Evolutionary conservation across 257 asterid species (phyloP), one percentile per base, ranked within the genome.

Genomic region (Przewalskia tangutica): DNA sequence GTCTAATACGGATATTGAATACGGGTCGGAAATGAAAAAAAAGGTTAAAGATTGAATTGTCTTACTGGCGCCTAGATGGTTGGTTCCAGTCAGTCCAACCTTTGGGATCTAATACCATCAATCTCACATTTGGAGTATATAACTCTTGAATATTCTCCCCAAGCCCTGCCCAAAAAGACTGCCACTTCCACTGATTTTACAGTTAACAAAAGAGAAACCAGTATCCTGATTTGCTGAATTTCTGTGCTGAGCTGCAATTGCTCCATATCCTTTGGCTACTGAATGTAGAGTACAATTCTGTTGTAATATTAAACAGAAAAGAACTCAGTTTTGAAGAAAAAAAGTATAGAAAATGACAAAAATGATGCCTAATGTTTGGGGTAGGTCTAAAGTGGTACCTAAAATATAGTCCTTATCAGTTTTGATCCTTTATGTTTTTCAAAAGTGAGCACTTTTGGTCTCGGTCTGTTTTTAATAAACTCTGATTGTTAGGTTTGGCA

Each of bases 211-310:
- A 9, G 98, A 90, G 84, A 91, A 94, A 11, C 99, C 99, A 0
- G 97, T 92, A 44, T 93, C 97, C 10, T 91, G 91, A 5, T 23
- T 4, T 32, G 34, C 83, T 0, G 85, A 81, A 82, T 90, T 84
- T 73, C 98, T 89, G 27, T 90, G 91, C 2, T 91, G 94, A 7
- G 98, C 97, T 58, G 99, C 97, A 56, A 95, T 81, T 13, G 98
- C 94, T 77, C 89, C 89, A 6, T 20, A 86, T 10, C 80, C 94
- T 8, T 50, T 75, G 62, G 80, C 80, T 63, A 90, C 83, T 5
- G 92, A 91, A 6, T 91, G 86, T 0, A 95, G 86, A 6, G 55
- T 82, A 79, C 99, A 92, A 4, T 83, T 91, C 98, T 93, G 90
- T 71, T 48, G 2, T 3, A 11, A 23, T 3, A 23, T 6, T 5